A percentile compares a stretch with the other conserved stretches of the same genome.
These are phyloP conservation scores for Quercus cerris DNA, from an alignment of 306 rosid species.

Conservation along the genomic window DNA sequence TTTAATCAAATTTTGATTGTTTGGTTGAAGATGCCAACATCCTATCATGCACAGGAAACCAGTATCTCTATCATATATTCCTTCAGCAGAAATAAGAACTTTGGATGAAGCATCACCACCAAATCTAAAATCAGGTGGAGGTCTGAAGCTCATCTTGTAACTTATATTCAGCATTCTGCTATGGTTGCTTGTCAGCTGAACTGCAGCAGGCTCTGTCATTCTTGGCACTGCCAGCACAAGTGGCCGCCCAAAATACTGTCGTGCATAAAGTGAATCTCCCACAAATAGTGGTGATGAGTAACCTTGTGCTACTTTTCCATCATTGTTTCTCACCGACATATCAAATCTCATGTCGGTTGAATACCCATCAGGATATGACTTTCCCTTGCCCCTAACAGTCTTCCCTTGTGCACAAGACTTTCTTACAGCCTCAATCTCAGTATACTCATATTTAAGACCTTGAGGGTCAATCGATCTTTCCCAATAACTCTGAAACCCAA, in stretches of 20 bases:
- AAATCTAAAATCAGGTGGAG: constrained; percentile 42
- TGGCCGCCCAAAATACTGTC: constrained; percentile 29
- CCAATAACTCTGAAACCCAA: constrained; percentile 42
- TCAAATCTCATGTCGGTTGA: constrained; percentile 67
- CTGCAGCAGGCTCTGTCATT: constrained; percentile 6
- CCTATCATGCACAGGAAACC: constrained; percentile 81
- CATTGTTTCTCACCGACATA: constrained; percentile 50
- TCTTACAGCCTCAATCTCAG: constrained; percentile 39
- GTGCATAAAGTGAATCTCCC: constrained; percentile 35
- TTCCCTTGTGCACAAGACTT: constrained; percentile 47
- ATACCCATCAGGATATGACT: constrained; percentile 54
- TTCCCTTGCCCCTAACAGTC: constrained; percentile 37
- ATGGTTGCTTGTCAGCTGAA: constrained; percentile 1
- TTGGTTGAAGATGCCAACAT: constrained; percentile 51
- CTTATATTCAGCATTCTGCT: constrained; percentile 48
- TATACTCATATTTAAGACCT: constrained; percentile 49
- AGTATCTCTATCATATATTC: constrained; percentile 55
- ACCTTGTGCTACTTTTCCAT: constrained; percentile 64
- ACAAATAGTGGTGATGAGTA: constrained; percentile 59
- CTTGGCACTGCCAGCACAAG: constrained; percentile 7
- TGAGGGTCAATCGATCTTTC: constrained; percentile 27
- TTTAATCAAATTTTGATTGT: constrained; percentile 24
- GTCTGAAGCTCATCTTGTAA: constrained; percentile 49
- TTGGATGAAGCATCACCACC: constrained; percentile 23
- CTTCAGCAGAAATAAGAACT: constrained; percentile 69